Evolutionary conservation across 257 asterid species (phyloP), one percentile per base, ranked within the genome.

Genomic region (Solanum pinnatisectum): DNA sequence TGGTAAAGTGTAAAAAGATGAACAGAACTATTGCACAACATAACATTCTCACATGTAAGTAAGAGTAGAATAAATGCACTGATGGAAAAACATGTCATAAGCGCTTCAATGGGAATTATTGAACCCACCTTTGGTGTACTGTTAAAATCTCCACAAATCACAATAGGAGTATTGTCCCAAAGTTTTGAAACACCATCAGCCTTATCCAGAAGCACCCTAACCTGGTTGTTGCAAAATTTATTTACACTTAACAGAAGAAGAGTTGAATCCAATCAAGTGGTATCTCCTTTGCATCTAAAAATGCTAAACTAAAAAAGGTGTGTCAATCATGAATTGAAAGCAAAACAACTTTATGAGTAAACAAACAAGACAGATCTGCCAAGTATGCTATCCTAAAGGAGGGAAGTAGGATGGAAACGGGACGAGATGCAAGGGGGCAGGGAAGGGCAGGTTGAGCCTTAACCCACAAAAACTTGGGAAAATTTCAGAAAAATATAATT

Each of bases 71-170:
- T 84, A 83, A 3, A 85, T 59, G 78, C 70, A 49, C 37, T 44
- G 40, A 15, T 37, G 60, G 40, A 85, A 87, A 77, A 87, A 9
- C n/a, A 40, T 32, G 78, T 15, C 42, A 79, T 23, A 86, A 18
- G 85, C 1, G 70, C 37, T 82, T 18, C 70, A 49, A 18, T 82
- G 88, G 84, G 88, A 59, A 88, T 60, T 37, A 87, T 88, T 15
- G 81, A 91, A 88, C 49, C 72, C 40, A 96, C 99, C 97, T 94
- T 90, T 3, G 99, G 99, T 40, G 98, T 97, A 94, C 98, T 92
- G 93, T 97, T 97, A 91, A 97, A 97, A 92, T 97, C 99, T 87
- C 99, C 99, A 92, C 99, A 97, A 84, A 97, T 79, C 87, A 96
- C 92, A 63, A 97, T 49, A 77, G 98, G 98, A 90, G 98, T 96